These are phyloP conservation scores for Aspergillus uvarum DNA, from an alignment of 2,329 filamentous ascomycete species.

Conservation along the genomic window DNA sequence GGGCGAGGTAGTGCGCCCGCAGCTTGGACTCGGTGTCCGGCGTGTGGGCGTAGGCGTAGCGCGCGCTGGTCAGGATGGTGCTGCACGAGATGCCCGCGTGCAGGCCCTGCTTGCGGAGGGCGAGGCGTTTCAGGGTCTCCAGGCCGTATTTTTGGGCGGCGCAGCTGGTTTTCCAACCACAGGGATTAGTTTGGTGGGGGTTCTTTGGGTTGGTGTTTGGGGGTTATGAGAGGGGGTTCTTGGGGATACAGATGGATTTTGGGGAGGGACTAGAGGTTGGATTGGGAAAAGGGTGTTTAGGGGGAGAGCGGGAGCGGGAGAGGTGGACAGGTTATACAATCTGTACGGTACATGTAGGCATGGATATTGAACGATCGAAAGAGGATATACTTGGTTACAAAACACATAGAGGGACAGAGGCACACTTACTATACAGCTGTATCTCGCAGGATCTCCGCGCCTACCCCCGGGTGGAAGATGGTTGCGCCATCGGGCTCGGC, in stretches of 20 bases:
- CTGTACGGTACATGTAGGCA: no score
- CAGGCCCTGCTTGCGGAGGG: conserved; percentile 84
- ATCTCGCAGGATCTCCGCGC: conserved; percentile 75
- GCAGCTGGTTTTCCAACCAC: conserved; percentile 50
- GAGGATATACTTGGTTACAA: background rate
- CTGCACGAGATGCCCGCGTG: conserved; percentile 80
- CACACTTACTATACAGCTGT: conserved; percentile 72
- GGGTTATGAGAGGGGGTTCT: background rate
- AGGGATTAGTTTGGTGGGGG: background rate
- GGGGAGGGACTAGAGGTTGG: background rate
- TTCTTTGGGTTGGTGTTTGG: background rate
- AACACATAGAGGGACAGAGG: background rate
- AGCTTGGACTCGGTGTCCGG: conserved; percentile 89
- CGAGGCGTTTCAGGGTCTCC: conserved; percentile 78
- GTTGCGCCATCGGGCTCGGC: conserved; percentile 59
- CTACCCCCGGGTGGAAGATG: conserved; percentile 65
- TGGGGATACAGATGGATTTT: no score
- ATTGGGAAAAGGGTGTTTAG: background rate
- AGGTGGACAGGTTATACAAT: no score
- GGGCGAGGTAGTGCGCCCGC: conserved; percentile 83
- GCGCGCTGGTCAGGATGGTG: conserved; percentile 82
- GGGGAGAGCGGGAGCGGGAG: no score
- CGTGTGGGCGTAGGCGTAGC: conserved; percentile 85
- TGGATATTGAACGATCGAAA: no score
- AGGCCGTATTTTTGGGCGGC: conserved; percentile 81